Conservation (phyloP, 1,284 basidiomycete genomes). For the Trametes polyzona region DNA sequence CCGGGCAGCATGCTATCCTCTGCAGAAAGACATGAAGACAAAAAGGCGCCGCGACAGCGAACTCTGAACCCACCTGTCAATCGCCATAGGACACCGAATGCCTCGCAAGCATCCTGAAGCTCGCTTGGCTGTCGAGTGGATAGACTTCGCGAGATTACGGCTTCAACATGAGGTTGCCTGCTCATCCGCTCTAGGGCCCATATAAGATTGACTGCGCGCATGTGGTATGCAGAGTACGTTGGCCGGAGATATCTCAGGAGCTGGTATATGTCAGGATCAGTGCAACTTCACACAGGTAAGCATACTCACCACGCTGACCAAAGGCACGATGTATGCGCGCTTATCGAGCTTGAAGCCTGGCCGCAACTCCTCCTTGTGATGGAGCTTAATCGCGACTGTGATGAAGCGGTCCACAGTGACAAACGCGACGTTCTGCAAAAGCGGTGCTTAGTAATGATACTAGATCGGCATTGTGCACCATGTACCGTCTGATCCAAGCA, state of each 20-base stretch:
- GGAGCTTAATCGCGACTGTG: constrained; percentile 59
- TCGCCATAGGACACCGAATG: constrained; percentile 93
- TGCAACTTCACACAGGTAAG: too few relatives aligned
- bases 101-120: constrained; percentile 72
- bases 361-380: constrained; percentile 51
- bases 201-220: constrained; percentile 82
- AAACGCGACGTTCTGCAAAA: constrained; percentile 61
- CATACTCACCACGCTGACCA: constrained; percentile 47
- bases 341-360: constrained; percentile 61
- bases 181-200: constrained; percentile 81
- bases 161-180: constrained; percentile 69
- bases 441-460: background rate
- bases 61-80: constrained; percentile 76
- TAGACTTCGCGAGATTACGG: constrained; percentile 76
- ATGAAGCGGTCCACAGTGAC: constrained; percentile 68
- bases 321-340: constrained; percentile 57
- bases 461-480: background rate
- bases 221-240: constrained; percentile 74
- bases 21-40: constrained; percentile 36
- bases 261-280: constrained; percentile 38
- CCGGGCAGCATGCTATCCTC: constrained; percentile 86
- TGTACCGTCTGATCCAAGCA: constrained; percentile 57
- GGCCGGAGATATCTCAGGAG: constrained; percentile 79
- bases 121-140: constrained; percentile 53
- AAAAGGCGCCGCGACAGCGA: too few relatives aligned